Percentiles rank a stretch among this genome's conserved stretches.
Evolutionary conservation across 768 basidiomycete species (phyloP).

Genomic region (Artomyces pyxidatus): DNA sequence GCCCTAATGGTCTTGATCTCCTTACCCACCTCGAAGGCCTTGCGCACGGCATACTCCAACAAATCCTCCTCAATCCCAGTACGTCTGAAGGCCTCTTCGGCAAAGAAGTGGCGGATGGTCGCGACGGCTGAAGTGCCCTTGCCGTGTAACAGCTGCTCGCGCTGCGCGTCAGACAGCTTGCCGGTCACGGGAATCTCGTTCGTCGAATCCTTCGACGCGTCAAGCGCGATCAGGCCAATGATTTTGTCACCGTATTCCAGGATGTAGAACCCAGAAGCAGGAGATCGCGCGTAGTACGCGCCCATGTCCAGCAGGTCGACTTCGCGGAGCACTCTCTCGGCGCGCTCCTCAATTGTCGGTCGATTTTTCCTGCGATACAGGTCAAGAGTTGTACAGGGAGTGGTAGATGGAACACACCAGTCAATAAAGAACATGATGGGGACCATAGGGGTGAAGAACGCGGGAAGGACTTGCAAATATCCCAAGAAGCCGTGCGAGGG

Average conservation of each 20-base stretch:
- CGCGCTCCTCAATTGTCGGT: slow-evolving; percentile 50
- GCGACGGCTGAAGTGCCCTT: slow-evolving; percentile 42
- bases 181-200: slow-evolving; percentile 22
- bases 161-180: slow-evolving; percentile 12
- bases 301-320: slow-evolving; percentile 47
- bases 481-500: slow-evolving; percentile 33
- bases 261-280: slow-evolving; percentile 64
- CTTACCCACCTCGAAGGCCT: slow-evolving; percentile 42
- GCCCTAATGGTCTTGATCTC: slow-evolving; percentile 39
- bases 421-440: slow-evolving; percentile 62
- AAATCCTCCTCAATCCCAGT: slow-evolving; percentile 58
- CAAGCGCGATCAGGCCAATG: slow-evolving; percentile 64
- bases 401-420: slow-evolving; percentile 42
- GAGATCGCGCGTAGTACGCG: slow-evolving; percentile 49
- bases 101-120: slow-evolving; percentile 65
- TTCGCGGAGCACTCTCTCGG: slow-evolving; percentile 42
- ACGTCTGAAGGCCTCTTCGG: slow-evolving; percentile 54
- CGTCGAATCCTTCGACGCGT: slow-evolving; percentile 42
- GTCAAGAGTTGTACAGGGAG: background rate
- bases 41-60: slow-evolving; percentile 46
- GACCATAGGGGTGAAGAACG: slow-evolving; percentile 54
- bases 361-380: slow-evolving; percentile 54
- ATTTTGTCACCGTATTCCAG: slow-evolving; percentile 50
- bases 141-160: slow-evolving; percentile 14
- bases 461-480: slow-evolving; percentile 55